Percentiles rank a stretch among this genome's conserved stretches.
Evolutionary conservation across 1,284 basidiomycete species (phyloP).

Genomic region (Pterulicium gracile): DNA sequence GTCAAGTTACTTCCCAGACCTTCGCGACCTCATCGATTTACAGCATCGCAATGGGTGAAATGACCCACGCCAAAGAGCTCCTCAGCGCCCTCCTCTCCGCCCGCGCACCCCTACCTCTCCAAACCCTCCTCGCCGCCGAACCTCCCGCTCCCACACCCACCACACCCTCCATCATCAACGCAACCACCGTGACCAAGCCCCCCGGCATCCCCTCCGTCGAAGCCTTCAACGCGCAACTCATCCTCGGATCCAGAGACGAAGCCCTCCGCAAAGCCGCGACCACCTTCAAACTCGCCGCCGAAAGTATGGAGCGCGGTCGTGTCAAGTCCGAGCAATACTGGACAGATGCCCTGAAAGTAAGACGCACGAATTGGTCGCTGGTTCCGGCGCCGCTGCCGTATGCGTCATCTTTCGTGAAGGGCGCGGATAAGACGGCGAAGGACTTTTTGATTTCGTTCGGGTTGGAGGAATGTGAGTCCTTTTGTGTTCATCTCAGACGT

Average conservation of each 20-base stretch:
- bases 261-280: constrained; percentile 60
- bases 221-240: constrained; percentile 63
- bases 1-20: constrained; percentile 13
- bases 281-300: constrained; percentile 58
- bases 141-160: constrained; percentile 15
- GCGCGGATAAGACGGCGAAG: constrained; percentile 64
- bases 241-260: constrained; percentile 68
- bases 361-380: constrained; percentile 66
- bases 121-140: constrained; percentile 13
- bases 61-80: constrained; percentile 63
- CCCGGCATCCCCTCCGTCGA: constrained; percentile 56
- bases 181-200: constrained; percentile 55
- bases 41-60: constrained; percentile 67
- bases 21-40: not conserved
- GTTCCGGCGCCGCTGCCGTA: constrained; percentile 64
- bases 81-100: constrained; percentile 35
- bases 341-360: constrained; percentile 65
- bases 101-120: constrained; percentile 17
- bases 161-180: constrained; percentile 36
- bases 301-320: constrained; percentile 53
- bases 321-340: constrained; percentile 60
- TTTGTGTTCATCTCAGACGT: constrained; percentile 5
- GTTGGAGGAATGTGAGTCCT: constrained; percentile 62
- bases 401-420: constrained; percentile 57
- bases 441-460: constrained; percentile 72